Evolutionary conservation across 495 filamentous ascomycete genomes (phyloP).

Genomic region (Hypoxylon perforatum): DNA sequence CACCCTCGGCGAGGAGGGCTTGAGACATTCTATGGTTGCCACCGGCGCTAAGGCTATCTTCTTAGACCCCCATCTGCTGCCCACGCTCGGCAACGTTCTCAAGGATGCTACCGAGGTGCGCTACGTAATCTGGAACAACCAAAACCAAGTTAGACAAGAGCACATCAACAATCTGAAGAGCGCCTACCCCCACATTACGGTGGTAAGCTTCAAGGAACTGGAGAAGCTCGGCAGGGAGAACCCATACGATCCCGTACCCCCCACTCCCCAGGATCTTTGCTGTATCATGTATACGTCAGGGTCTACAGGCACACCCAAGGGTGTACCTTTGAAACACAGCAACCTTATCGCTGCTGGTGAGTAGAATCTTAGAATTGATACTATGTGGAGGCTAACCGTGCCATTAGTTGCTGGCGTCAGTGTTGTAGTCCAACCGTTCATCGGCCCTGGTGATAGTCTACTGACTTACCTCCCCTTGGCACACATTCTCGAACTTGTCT

Average conservation of each 20-base stretch:
- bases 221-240: constrained; percentile 85
- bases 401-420: constrained; percentile 83
- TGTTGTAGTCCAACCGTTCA: constrained; percentile 83
- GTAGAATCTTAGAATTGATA: constrained; percentile 40
- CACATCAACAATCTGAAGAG: constrained; percentile 84
- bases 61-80: constrained; percentile 85
- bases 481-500: constrained; percentile 97
- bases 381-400: constrained; percentile 20
- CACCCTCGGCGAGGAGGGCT: constrained; percentile 91
- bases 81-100: constrained; percentile 82
- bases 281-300: constrained; percentile 99
- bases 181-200: constrained; percentile 72
- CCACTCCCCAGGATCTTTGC: constrained; percentile 85
- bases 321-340: constrained; percentile 88
- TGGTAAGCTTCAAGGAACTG: constrained; percentile 88
- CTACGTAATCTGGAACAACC: constrained; percentile 89
- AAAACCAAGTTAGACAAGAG: constrained; percentile 76
- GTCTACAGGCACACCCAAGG: constrained; percentile 96
- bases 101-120: constrained; percentile 82
- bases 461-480: constrained; percentile 94
- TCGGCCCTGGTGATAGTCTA: constrained; percentile 86
- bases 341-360: constrained; percentile 89
- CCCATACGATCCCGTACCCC: constrained; percentile 81
- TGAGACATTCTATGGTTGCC: constrained; percentile 90
- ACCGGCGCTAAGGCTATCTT: constrained; percentile 90